phyloP scores from a whole-genome alignment of 129 eudicot genomes.

The Centrapalus pauciflorus region DNA sequence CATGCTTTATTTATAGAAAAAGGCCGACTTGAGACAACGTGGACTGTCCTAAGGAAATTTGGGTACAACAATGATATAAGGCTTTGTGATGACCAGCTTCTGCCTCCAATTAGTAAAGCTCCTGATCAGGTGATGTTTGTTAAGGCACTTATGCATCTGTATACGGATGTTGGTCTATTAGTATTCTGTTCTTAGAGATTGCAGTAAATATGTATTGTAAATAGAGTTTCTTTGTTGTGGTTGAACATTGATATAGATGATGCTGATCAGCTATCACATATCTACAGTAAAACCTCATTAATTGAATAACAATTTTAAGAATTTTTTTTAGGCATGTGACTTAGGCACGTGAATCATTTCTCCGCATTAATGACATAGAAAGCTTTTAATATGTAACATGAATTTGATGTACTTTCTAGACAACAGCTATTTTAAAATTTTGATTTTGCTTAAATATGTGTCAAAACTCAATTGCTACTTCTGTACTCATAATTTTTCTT shows the following conservation, averaged over 20 bases:
- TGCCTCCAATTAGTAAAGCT: conserved; percentile 42
- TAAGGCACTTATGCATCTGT: background rate
- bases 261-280: background rate
- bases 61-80: conserved; percentile 71
- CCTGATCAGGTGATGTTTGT: conserved; percentile 55
- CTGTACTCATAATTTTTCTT: too few species aligned
- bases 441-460: too few species aligned
- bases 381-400: too few species aligned
- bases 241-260: background rate
- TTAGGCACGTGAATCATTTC: too few species aligned
- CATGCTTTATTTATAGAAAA: conserved; percentile 80
- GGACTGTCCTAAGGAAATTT: conserved; percentile 78
- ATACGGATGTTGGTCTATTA: too few species aligned
- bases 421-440: too few species aligned
- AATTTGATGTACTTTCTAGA: too few species aligned
- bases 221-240: background rate
- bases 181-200: background rate
- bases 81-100: conserved; percentile 53
- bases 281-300: too few species aligned
- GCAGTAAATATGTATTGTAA: background rate
- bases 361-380: too few species aligned
- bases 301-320: too few species aligned
- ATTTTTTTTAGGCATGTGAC: too few species aligned
- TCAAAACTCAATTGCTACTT: too few species aligned
- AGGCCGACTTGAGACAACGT: conserved; percentile 74